phyloP scores from a whole-genome alignment of 2,329 filamentous ascomycete species.

The Clonostachys rosea region DNA sequence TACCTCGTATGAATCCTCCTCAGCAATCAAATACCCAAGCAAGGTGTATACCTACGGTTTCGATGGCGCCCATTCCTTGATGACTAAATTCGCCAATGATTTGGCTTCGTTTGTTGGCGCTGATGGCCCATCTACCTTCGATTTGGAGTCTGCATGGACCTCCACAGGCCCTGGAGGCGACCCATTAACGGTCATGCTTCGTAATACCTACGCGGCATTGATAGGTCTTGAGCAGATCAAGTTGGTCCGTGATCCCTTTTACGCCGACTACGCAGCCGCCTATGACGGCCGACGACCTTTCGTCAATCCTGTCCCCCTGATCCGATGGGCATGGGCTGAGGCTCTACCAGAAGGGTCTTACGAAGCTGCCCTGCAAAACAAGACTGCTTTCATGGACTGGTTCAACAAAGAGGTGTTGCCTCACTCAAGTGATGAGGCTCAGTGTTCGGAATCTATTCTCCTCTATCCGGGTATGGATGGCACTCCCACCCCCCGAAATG shows the following conservation, averaged over 20 bases:
- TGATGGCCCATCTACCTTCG: conserved; percentile 7
- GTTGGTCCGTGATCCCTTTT: conserved; percentile 29
- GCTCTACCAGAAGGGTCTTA: conserved; percentile 12
- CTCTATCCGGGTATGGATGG: conserved; percentile 33
- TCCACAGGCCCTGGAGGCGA: conserved; percentile 9
- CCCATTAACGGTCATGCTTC: conserved; percentile 15
- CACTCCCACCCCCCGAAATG: conserved; percentile 14
- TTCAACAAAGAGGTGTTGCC: conserved; percentile 39
- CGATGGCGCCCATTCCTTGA: conserved; percentile 9
- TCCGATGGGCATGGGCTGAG: conserved; percentile 28
- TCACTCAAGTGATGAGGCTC: conserved; percentile 17
- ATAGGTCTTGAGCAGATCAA: conserved; percentile 28
- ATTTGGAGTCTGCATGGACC: conserved; percentile 16
- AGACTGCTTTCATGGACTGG: conserved; percentile 39
- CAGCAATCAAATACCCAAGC: conserved; percentile 17
- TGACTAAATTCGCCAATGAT: conserved; percentile 17
- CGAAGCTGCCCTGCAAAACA: conserved; percentile 40
- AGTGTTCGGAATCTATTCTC: conserved; percentile 41
- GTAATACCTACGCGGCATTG: conserved; percentile 24
- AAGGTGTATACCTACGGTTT: conserved; percentile 17
- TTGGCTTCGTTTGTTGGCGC: conserved; percentile 18
- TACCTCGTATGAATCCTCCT: conserved; percentile 13
- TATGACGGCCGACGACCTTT: conserved; percentile 27
- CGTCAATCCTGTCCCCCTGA: conserved; percentile 25
- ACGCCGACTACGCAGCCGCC: conserved; percentile 26